Evolutionary conservation across 2,329 filamentous ascomycete genomes (phyloP), one percentile per base, ranked within the genome.

Genomic region (Xylaria sp.): DNA sequence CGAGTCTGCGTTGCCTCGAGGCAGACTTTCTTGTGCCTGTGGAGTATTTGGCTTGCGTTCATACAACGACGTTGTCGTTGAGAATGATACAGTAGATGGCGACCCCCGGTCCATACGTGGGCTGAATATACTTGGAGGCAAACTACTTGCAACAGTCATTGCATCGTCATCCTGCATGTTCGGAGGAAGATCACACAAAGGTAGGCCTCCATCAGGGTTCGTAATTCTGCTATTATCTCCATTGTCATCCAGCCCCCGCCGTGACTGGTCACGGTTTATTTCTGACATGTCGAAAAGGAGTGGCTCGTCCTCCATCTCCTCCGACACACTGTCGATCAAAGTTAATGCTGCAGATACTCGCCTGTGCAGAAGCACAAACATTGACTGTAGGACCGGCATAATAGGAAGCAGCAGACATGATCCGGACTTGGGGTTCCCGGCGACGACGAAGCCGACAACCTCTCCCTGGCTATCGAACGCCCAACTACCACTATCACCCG

Each of bases 261-360:
- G 81, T 50, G 84, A 84, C 63, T 84, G 83, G 20, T 76, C 73
- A 15, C 85, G 82, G 71, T 88, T 88, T 75, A 92, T 86, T 76
- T 93, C 90, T 39, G 89, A 91, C 83, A 93, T 88, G 69, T 90
- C 88, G 77, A 92, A 92, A 10, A 92, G 82, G 11, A 92, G 77
- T 0, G 88, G 89, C 73, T 92, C 90, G 61, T 92, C 90, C 66
- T 91, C 89, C 27, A 82, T 78, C 4, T 86, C 86, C 55, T 79
- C 79, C 56, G 86, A 83, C 7, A 80, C 77, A 0, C 76, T 75
- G 9, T 82, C 80, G 0, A 3, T 6, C 49, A 17, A 53, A 36
- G 3, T 1, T 13, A 11, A 5, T 29, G 11, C 7, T 20, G 7
- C 20, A 13, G 29, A 20, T 31, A 25, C 22, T 10, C 65, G 47